phyloP scores from a whole-genome alignment of 1,284 basidiomycete species.

The Butyriboletus appendiculatus region DNA sequence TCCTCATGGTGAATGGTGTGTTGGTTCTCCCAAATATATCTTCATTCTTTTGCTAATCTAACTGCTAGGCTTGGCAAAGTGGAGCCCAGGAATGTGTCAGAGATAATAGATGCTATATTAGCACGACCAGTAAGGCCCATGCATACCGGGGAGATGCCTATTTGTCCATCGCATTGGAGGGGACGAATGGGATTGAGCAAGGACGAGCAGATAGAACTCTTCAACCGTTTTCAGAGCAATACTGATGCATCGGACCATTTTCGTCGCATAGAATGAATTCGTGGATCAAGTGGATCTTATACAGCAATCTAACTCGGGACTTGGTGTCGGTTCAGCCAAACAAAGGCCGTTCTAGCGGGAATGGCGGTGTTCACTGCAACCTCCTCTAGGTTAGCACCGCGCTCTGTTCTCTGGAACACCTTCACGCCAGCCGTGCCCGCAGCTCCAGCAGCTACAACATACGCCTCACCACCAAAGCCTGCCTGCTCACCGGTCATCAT shows the following conservation, averaged over 20 bases:
- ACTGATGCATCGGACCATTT: not conserved
- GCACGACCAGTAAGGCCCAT: conserved; percentile 36
- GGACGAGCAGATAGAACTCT: conserved; percentile 56
- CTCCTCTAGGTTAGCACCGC: conserved; percentile 51
- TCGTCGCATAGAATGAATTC: not conserved
- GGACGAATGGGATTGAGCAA: conserved; percentile 74
- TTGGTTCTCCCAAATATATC: not conserved
- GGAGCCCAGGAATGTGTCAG: conserved; percentile 53
- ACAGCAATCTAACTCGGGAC: not conserved
- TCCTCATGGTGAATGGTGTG: conserved; percentile 80
- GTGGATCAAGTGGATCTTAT: not conserved
- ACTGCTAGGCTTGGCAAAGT: conserved; percentile 60
- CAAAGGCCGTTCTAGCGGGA: conserved; percentile 54
- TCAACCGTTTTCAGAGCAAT: conserved; percentile 9
- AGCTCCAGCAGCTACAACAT: conserved; percentile 55
- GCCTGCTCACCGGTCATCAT: conserved; percentile 53
- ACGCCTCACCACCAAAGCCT: conserved; percentile 48
- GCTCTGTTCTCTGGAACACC: conserved; percentile 54
- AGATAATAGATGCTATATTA: conserved; percentile 53
- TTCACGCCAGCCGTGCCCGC: conserved; percentile 55
- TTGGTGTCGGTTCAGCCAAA: conserved; percentile 29
- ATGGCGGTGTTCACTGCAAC: conserved; percentile 54
- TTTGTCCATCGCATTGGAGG: conserved; percentile 59
- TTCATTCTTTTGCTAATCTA: not conserved
- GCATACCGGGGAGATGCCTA: conserved; percentile 34